Evolutionary conservation across 148 eudicot species (phyloP), one percentile per base, ranked within the genome.

Genomic region (Silene latifolia): DNA sequence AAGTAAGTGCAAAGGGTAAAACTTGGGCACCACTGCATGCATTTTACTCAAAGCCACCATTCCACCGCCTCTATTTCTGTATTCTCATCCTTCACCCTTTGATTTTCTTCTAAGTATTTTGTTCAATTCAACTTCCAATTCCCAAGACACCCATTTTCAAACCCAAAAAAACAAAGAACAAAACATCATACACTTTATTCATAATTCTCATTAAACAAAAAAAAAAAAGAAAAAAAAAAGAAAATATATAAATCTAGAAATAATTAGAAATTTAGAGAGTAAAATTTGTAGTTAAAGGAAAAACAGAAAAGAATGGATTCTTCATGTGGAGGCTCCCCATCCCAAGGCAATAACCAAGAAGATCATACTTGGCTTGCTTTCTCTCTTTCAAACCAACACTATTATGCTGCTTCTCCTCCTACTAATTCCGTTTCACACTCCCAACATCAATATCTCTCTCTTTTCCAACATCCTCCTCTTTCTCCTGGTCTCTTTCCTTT

Each of bases 281-380:
- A 4, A 19, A 20, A 23, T 15, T 75, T 65, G 32, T 65, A 64
- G 44, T 18, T 18, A n/a, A 20, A 63, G 23, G 58, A 39, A 42
- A 59, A 18, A 24, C n/a, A 8, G 17, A 51, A 6, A 32, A 51
- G 5, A 69, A 79, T 79, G 82, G 78, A 79, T 74, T 62, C 58
- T 74, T 62, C 58, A 51, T 58, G 59, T 76, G 60, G 59, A 60
- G 58, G 62, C 24, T 59, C 77, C 62, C 77, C 73, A 67, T 69
- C 44, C 44, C 44, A 39, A 39, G 44, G 44, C 44, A 39, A 32
- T 32, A 32, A 53, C 19, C 69, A 59, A 74, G 72, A 69, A 8
- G 82, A 79, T 74, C 78, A 79, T 62, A 74, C 56, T 56, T 79
- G 82, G 82, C 75, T 79, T 27, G 74, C 78, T 17, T 79, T 79